Conservation (phyloP, 805 yeast genomes). For the Cyberlindnera mycetangii region DNA sequence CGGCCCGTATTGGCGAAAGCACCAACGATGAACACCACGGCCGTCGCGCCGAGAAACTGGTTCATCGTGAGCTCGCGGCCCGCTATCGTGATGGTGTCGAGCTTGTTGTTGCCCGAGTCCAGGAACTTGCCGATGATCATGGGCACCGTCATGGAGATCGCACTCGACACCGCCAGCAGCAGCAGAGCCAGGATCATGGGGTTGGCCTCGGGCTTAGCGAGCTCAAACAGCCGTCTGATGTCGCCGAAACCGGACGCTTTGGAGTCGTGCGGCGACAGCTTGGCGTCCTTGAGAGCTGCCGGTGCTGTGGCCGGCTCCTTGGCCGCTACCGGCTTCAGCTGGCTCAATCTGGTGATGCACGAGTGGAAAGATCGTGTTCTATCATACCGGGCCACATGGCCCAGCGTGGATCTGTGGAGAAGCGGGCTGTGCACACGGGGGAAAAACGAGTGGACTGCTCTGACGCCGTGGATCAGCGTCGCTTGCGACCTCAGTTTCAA, state of each 20-base stretch:
- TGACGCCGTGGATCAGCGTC: neutral
- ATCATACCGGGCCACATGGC: neutral
- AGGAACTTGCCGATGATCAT: slow-evolving; percentile 80
- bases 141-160: slow-evolving; percentile 80
- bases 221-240: slow-evolving; percentile 43
- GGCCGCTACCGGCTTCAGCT: too few relatives aligned
- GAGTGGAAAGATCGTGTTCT: neutral
- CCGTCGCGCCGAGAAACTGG: slow-evolving; percentile 63
- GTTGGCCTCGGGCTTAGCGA: slow-evolving; percentile 56
- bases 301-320: neutral
- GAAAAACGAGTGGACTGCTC: neutral
- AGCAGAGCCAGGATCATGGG: slow-evolving; percentile 60
- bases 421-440: neutral
- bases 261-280: slow-evolving; percentile 32
- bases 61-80: slow-evolving; percentile 55
- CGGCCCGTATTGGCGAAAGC: slow-evolving; percentile 80
- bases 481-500: neutral
- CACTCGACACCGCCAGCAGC: slow-evolving; percentile 66
- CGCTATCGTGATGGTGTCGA: slow-evolving; percentile 33
- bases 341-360: neutral
- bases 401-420: neutral
- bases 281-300: too few relatives aligned
- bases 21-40: slow-evolving; percentile 65
- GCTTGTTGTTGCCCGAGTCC: slow-evolving; percentile 42
- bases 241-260: slow-evolving; percentile 35